Base-by-base conservation (phyloP, 169 alveolate genomes). In the Haemoproteus tartakovskyi region DNA sequence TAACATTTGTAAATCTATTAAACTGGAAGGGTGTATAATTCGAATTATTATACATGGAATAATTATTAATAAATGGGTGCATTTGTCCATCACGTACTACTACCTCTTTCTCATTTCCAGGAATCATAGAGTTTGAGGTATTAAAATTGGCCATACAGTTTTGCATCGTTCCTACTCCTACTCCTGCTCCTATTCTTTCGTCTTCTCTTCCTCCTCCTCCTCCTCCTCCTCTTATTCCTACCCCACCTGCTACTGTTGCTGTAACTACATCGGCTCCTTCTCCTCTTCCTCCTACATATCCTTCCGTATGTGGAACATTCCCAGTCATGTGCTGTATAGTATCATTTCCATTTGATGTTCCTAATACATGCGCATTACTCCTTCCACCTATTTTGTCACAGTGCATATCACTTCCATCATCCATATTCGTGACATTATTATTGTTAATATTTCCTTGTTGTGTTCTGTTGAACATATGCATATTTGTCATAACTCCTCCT, bases 291-390 rank as follows among this genome's bases (percentile, higher is more conserved):
- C 14, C 9, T 9, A 33, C 9, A 33, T 6, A 6, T 33, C 9
- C 43, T 33, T 33, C 43, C 9, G 14, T 33, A n/a, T 33, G 43
- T 33, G 43, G 14, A 5, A 33, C 5, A 9, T 33, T 33, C 9
- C 9, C 9, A 5, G 14, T 33, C 9, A 33, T 33, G 43, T 9
- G 9, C 36, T 21, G 18, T 50, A 50, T 50, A 3, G 8, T 38
- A 43, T 33, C 26, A 19, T 24, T 61, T 0, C 60, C 79, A 9
- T 40, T 57, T 0, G 45, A 61, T 16, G 48, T 74, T n/a, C 21
- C 12, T 11, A 51, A 24, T 5, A 11, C 40, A 51, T 40, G 38
- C 3, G 45, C 46, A 8, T 52, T 27, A 18, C 11, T 74, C 54
- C 9, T 38, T 19, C 5, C 5, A 33, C 43, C n/a, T 50, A 37